Percentiles rank a stretch among this genome's conserved stretches.
phyloP scores from a whole-genome alignment of 2,329 filamentous ascomycete species.

The Saccharata proteae region DNA sequence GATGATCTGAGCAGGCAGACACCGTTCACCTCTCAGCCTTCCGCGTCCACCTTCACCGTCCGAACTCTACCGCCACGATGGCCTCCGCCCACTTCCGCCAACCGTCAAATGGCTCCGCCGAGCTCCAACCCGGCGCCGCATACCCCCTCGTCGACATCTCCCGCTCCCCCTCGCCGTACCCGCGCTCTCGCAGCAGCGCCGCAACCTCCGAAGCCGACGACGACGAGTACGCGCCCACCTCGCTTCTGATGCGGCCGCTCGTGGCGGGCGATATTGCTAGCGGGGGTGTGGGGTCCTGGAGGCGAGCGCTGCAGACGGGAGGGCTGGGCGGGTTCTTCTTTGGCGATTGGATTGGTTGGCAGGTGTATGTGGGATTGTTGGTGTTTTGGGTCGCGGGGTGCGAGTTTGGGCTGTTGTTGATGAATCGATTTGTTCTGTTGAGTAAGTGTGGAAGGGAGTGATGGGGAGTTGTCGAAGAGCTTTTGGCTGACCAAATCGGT shows the following conservation, averaged over 20 bases:
- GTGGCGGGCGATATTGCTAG: constrained; percentile 21
- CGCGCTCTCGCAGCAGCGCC: constrained; percentile 27
- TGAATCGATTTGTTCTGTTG: constrained; percentile 40
- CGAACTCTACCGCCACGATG: too few species aligned
- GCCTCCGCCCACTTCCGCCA: constrained; percentile 26
- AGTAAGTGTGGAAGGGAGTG: constrained; percentile 19
- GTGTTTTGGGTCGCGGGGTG: constrained; percentile 37
- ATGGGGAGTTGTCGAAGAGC: too few species aligned
- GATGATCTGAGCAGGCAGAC: too few species aligned
- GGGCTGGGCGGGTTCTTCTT: constrained; percentile 38
- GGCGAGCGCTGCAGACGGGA: constrained; percentile 25
- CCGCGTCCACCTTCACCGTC: too few species aligned
- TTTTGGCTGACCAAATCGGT: constrained; percentile 8
- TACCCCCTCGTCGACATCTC: constrained; percentile 35
- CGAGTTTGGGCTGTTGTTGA: constrained; percentile 34
- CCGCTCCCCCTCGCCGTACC: constrained; percentile 33
- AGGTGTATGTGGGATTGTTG: constrained; percentile 35
- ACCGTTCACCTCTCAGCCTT: too few species aligned
- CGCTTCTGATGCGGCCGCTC: constrained; percentile 25
- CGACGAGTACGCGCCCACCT: constrained; percentile 18
- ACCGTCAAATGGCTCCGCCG: constrained; percentile 22
- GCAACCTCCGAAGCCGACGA: constrained; percentile 39
- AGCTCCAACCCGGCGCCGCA: constrained; percentile 21
- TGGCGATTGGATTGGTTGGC: constrained; percentile 35
- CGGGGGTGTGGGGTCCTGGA: constrained; percentile 17